Evolutionary conservation across 2,329 filamentous ascomycete genomes (phyloP), one percentile per base, ranked within the genome.

Genomic region (Alternaria sp.): DNA sequence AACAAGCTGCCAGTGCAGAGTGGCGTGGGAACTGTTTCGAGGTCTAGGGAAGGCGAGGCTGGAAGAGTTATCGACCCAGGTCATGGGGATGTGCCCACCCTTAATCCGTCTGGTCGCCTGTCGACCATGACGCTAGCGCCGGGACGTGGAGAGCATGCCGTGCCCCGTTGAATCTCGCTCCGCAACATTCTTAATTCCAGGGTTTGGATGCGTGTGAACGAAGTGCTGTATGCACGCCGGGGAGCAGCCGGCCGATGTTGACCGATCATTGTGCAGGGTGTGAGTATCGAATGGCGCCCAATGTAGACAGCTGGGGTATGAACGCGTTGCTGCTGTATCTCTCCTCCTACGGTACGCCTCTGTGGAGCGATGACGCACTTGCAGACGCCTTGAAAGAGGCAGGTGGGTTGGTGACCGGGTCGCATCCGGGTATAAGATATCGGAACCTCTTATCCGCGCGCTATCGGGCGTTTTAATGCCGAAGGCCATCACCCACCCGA

Each of bases 61-160:
- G 14, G 18, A 33, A 61, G 44, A 9, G 21, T 54, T 21, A 26
- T 51, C 30, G 25, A 44, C 37, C 11, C 26, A 18, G 21, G 47
- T 61, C 53, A 56, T 50, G 59, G 44, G 63, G 50, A 26, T 20
- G 33, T 14, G 46, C 33, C 33, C 21, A 58, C 51, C 25, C 37
- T 62, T 59, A 46, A 51, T 33, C 37, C 21, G 47, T 46, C 46
- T 33, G 20, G 54, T 28, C 41, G 55, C 62, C 58, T 58, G 43
- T 62, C 41, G 23, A 60, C 37, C 25, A 53, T 44, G 33, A 33
- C 49, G 60, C 60, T 65, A 65, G 37, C 44, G 46, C 63, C 23
- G 55, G 46, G 30, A 60, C 30, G 46, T 63, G 49, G 49, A 56
- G 20, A 60, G 50, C 26, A 55, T 37, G 58, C 44, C 45, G 45